phyloP scores from a whole-genome alignment of 140 eudicot genomes.

The Oenanthe javanica region DNA sequence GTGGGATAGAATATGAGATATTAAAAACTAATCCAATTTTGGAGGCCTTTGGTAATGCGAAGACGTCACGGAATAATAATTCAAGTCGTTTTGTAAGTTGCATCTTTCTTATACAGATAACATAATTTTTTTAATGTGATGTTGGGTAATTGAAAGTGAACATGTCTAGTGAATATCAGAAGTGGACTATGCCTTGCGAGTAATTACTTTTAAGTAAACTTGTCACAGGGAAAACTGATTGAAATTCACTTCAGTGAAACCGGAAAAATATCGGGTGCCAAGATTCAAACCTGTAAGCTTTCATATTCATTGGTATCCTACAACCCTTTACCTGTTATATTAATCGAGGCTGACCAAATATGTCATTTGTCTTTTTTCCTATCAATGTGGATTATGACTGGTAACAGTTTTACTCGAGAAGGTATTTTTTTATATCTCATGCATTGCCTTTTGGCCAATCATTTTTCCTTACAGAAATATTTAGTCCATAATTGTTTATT shows the following conservation, averaged over 20 bases:
- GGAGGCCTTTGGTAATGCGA: slow-evolving; percentile 98
- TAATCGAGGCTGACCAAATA: slow-evolving; percentile 15
- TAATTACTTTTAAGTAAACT: slow-evolving; percentile 19
- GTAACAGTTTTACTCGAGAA: slow-evolving; percentile 76
- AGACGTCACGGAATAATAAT: slow-evolving; percentile 90
- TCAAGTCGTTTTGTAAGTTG: slow-evolving; percentile 98
- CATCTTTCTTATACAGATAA: slow-evolving; percentile 2
- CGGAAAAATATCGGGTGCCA: slow-evolving; percentile 96
- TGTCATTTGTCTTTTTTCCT: slow-evolving; percentile 8
- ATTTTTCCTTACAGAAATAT: neutral
- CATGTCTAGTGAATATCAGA: slow-evolving; percentile 10
- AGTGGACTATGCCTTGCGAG: slow-evolving; percentile 8
- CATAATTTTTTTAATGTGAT: neutral
- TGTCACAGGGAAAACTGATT: slow-evolving; percentile 79
- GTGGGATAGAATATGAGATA: slow-evolving; percentile 97
- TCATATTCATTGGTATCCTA: slow-evolving; percentile 10
- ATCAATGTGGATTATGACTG: slow-evolving; percentile 6
- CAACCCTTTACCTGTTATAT: neutral
- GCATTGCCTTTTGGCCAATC: neutral
- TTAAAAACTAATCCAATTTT: slow-evolving; percentile 93
- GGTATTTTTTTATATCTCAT: slow-evolving; percentile 25
- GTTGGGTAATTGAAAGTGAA: neutral
- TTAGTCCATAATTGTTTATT: neutral
- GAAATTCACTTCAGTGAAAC: slow-evolving; percentile 97
- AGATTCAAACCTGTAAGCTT: slow-evolving; percentile 86